Percentiles rank a stretch among this genome's conserved stretches.
Evolutionary conservation across 441 rosid genomes (phyloP).

Genomic region (Macaranga tanarius): DNA sequence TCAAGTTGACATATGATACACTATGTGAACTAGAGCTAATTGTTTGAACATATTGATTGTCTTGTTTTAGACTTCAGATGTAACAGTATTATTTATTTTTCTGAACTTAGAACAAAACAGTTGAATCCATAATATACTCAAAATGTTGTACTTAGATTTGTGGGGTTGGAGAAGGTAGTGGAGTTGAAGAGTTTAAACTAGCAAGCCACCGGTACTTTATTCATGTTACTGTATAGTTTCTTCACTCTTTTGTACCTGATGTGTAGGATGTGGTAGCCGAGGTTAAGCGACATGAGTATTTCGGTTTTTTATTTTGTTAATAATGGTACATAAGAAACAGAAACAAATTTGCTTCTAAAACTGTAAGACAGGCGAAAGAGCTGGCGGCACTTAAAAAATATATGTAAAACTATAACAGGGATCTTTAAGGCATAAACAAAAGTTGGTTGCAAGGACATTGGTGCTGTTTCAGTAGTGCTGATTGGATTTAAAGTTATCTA

Average conservation of each 20-base stretch:
- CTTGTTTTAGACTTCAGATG: neutral
- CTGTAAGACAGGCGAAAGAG: neutral
- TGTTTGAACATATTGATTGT: neutral
- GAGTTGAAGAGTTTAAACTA: neutral
- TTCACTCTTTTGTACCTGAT: neutral
- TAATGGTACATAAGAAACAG: neutral
- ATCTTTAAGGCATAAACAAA: neutral
- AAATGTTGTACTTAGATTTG: neutral
- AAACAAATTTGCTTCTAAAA: neutral
- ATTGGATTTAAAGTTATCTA: conserved; percentile 10
- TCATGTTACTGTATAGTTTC: neutral
- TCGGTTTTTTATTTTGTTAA: neutral
- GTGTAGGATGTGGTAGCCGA: neutral
- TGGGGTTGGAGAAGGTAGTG: neutral
- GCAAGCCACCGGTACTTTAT: neutral
- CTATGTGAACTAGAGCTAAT: neutral
- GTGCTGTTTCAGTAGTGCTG: neutral
- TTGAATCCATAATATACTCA: neutral
- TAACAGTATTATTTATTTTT: neutral
- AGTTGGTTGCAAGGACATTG: neutral
- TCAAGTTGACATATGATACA: neutral
- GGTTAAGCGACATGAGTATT: neutral
- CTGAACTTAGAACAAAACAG: neutral
- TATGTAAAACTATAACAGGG: neutral
- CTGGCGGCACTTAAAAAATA: neutral